phyloP scores from a whole-genome alignment of 768 basidiomycete genomes.

The Mycena epipterygia region DNA sequence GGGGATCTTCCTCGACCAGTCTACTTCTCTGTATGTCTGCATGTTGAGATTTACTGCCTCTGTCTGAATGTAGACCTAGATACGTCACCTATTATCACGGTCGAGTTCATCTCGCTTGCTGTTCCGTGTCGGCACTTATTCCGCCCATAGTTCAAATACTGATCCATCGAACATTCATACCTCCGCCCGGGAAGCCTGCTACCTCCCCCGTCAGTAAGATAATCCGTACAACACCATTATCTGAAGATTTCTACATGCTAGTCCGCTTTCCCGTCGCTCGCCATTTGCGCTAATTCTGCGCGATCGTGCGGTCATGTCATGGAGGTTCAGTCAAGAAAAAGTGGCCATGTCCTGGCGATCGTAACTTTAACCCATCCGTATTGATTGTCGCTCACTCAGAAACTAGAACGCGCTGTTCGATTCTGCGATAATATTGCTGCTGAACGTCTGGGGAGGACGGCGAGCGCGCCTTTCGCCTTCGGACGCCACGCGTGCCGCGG shows the following conservation, averaged over 20 bases:
- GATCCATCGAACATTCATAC: constrained; percentile 63
- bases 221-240: background rate
- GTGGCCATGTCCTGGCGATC: constrained; percentile 40
- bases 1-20: constrained; percentile 29
- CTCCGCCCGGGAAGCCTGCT: constrained; percentile 33
- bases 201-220: background rate
- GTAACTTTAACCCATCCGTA: background rate
- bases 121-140: background rate
- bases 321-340: constrained; percentile 18
- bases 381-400: background rate
- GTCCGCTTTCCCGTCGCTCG: constrained; percentile 51
- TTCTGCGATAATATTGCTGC: constrained; percentile 17
- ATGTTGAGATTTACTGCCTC: background rate
- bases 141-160: constrained; percentile 51
- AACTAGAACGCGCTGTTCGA: constrained; percentile 19
- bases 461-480: background rate
- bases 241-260: background rate
- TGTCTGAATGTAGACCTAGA: background rate
- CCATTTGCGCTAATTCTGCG: constrained; percentile 59
- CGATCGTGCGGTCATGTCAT: constrained; percentile 55
- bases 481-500: constrained; percentile 4
- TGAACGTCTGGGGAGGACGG: constrained; percentile 22
- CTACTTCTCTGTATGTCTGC: constrained; percentile 13
- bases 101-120: background rate
- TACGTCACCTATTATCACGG: constrained; percentile 55